A percentile compares a stretch with the other conserved stretches of the same genome.
phyloP scores from a whole-genome alignment of 2,329 filamentous ascomycete genomes.

The Colletotrichum sp. region DNA sequence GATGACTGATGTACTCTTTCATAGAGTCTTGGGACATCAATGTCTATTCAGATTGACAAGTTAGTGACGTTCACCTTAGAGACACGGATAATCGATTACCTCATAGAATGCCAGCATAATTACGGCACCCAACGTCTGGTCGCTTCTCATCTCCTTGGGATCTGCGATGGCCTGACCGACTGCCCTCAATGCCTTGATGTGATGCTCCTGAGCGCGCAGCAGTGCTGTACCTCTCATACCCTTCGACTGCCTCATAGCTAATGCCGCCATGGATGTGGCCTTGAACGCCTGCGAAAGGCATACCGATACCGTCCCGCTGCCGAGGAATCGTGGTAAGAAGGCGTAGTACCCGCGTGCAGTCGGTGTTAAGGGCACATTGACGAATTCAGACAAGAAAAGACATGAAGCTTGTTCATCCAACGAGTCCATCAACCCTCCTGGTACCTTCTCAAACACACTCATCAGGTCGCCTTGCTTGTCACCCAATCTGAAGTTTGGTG shows the following conservation, averaged over 20 bases:
- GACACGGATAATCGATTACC: background rate
- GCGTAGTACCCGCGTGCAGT: constrained; percentile 14
- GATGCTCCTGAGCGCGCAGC: constrained; percentile 16
- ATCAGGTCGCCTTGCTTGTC: constrained; percentile 5
- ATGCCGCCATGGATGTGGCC: constrained; percentile 19
- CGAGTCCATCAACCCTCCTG: background rate
- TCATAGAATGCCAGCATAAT: constrained; percentile 24
- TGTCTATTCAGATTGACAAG: background rate
- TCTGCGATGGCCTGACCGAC: constrained; percentile 16
- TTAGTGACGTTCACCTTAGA: accelerated
- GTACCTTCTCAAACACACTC: constrained; percentile 5
- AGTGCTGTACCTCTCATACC: background rate
- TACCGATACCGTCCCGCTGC: constrained; percentile 5
- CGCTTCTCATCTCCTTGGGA: constrained; percentile 8
- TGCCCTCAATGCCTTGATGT: constrained; percentile 14
- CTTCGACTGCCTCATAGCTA: constrained; percentile 15
- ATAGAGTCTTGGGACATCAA: constrained; percentile 23
- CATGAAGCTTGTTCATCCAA: constrained; percentile 21
- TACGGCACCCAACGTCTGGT: constrained; percentile 20
- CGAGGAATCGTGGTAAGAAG: constrained; percentile 15
- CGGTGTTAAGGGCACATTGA: constrained; percentile 13
- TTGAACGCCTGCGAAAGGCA: constrained; percentile 17
- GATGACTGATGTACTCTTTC: constrained; percentile 25
- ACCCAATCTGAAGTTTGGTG: background rate
- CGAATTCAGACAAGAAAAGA: constrained; percentile 19